Evolutionary conservation across 371 early-diverging fungal species (phyloP), one percentile per base, ranked within the genome.

Genomic region (Syncephalastrum racemosum): DNA sequence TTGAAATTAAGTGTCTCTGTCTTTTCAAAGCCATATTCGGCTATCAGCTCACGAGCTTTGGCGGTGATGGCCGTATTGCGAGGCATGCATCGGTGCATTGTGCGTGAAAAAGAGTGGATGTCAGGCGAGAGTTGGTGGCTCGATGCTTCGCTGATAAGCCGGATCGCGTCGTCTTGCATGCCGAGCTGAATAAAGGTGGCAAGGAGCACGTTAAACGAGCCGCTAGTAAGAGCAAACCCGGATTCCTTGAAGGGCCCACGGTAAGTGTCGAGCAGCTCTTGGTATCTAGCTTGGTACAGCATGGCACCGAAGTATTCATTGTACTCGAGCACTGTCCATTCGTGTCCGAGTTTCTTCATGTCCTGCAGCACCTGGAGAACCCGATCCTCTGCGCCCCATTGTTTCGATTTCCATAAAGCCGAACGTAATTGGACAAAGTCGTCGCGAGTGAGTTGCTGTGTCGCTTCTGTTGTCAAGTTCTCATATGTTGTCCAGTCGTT

Each of bases 241-340:
- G 44, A 14, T 42, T 45, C 14, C 3, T 50, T 40, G 41, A 68
- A 56, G 23, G 46, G 54, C 4, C 59, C 20, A 13, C 56, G 16
- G 50, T 64, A 71, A 45, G 67, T 58, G 20, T 56, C 54, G 19
- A 75, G 24, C 22, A 79, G 67, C 22, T 71, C 79, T 8, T 67
- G 46, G 36, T 79, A 65, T 23, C 68, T 49, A 12, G 68, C 66
- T 39, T 73, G 66, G 20, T 67, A 70, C 6, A 79, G 23, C 51
- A 71, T 70, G 27, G 68, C 71, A 50, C 64, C 65, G 53, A 75
- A 75, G 43, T 68, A 75, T 19, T 79, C 79, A 20, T 71, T 71
- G 55, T 75, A 79, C 53, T 79, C 76, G 4, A 53, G 18, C 10
- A 60, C 44, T 0, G 63, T 59, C 79, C 79, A 79, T 4, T 24